These are phyloP conservation scores for Ochromonas danica DNA, from an alignment of 108 stramenopile species.

Conservation along the genomic window DNA sequence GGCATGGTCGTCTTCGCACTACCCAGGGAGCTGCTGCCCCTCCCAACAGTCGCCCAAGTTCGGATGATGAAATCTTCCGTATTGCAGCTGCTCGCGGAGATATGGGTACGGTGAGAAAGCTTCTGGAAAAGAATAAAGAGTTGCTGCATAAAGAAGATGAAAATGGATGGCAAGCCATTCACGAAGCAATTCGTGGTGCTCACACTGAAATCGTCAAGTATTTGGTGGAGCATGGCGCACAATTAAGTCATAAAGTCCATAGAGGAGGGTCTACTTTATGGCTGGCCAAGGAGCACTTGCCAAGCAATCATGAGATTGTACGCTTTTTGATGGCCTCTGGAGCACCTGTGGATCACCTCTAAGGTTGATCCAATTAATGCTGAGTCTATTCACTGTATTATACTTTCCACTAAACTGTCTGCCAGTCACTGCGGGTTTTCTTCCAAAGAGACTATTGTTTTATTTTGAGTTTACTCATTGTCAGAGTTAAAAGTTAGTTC, in stretches of 20 bases:
- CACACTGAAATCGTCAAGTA: slow-evolving; percentile 29
- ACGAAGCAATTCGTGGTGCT: slow-evolving; percentile 35
- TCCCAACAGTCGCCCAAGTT: not conserved
- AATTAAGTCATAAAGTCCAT: not conserved
- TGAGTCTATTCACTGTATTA: no score
- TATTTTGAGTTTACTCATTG: no score
- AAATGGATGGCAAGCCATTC: slow-evolving; percentile 33
- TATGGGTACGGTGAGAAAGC: not conserved
- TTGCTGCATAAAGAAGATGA: not conserved
- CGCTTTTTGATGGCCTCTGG: not conserved
- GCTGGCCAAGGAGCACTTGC: not conserved
- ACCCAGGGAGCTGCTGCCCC: not conserved
- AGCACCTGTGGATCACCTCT: no score
- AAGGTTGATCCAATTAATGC: no score
- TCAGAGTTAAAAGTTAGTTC: no score
- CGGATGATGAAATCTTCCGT: not conserved
- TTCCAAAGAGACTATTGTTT: no score
- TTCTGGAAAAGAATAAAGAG: not conserved
- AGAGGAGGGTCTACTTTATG: not conserved
- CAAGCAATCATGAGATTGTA: not conserved
- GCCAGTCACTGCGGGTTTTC: no score
- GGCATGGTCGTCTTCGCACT: not conserved
- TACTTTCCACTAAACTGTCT: no score
- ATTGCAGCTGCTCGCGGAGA: slow-evolving; percentile 2
- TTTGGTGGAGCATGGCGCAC: slow-evolving; percentile 9